Percentiles rank a stretch among this genome's conserved stretches.
Conservation (phyloP, 148 eudicot species). For the Beta vulgaris region DNA sequence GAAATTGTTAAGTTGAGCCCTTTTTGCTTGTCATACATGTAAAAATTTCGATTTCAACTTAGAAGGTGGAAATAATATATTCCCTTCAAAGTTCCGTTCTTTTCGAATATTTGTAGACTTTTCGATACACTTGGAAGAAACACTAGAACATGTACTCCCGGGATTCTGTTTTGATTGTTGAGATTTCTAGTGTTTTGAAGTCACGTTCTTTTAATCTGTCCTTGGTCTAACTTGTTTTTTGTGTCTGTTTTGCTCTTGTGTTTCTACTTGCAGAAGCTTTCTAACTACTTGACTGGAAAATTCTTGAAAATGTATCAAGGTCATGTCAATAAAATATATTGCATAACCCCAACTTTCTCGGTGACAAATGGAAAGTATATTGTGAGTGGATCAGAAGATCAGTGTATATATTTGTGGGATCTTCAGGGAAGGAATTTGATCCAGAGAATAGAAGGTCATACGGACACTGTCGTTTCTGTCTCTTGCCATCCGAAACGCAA, state of each 20-base stretch:
- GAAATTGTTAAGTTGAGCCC: background rate
- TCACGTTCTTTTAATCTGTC: background rate
- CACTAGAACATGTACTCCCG: background rate
- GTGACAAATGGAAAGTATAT: conserved; percentile 80
- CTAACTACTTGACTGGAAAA: conserved; percentile 75
- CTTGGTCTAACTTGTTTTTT: background rate
- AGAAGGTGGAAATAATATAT: background rate
- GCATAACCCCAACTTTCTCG: conserved; percentile 79
- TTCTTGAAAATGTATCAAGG: conserved; percentile 73
- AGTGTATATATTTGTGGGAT: conserved; percentile 85
- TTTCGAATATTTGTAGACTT: background rate
- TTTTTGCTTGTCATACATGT: background rate
- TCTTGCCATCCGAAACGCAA: conserved; percentile 73
- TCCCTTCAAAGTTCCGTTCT: background rate
- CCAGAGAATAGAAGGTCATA: conserved; percentile 90
- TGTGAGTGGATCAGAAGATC: conserved; percentile 92
- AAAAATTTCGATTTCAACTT: background rate
- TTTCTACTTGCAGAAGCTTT: conserved; percentile 70
- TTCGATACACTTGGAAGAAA: background rate
- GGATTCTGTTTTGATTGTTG: background rate
- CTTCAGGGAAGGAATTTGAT: conserved; percentile 68
- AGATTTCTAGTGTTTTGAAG: background rate
- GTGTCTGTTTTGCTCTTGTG: conserved; percentile 9
- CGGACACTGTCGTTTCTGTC: conserved; percentile 79
- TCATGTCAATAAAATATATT: conserved; percentile 58